A percentile compares a stretch with the other conserved stretches of the same genome.
phyloP scores from a whole-genome alignment of 495 filamentous ascomycete genomes.

The Aspergillus diversus region DNA sequence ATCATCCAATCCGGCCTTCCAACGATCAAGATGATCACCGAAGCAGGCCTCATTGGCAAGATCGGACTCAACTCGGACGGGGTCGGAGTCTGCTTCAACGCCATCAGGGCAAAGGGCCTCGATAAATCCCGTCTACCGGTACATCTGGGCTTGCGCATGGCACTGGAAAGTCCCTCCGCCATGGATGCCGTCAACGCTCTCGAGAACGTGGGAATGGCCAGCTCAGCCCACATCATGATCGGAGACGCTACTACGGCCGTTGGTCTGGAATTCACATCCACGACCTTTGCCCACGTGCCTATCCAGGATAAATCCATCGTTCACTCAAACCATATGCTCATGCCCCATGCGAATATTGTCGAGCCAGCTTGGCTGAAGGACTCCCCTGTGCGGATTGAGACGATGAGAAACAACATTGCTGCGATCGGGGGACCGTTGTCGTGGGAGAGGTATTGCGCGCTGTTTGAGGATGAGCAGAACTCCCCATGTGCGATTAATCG shows the following conservation, averaged over 20 bases:
- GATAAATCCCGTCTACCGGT: constrained; percentile 58
- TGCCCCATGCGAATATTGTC: constrained; percentile 51
- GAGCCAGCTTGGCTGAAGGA: constrained; percentile 60
- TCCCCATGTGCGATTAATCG: constrained; percentile 40
- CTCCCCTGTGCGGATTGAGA: constrained; percentile 50
- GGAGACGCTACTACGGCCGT: constrained; percentile 56
- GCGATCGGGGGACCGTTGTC: constrained; percentile 28
- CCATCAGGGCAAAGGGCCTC: constrained; percentile 62
- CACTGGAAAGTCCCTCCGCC: constrained; percentile 58
- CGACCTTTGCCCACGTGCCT: constrained; percentile 53
- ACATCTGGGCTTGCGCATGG: constrained; percentile 64
- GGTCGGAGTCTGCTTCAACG: constrained; percentile 70
- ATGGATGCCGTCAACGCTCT: constrained; percentile 54
- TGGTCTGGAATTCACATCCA: constrained; percentile 62
- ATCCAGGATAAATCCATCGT: constrained; percentile 50
- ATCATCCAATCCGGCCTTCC: constrained; percentile 54
- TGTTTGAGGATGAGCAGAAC: constrained; percentile 44
- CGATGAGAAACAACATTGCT: constrained; percentile 22
- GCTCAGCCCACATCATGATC: constrained; percentile 64
- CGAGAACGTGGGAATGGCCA: constrained; percentile 54
- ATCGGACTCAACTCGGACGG: constrained; percentile 67
- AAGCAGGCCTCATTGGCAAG: constrained; percentile 73
- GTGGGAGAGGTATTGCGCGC: constrained; percentile 20
- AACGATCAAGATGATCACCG: constrained; percentile 52
- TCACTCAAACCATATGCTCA: constrained; percentile 66